Evolutionary conservation across 768 basidiomycete genomes (phyloP), one percentile per base, ranked within the genome.

Genomic region (Termitomyces sp.): DNA sequence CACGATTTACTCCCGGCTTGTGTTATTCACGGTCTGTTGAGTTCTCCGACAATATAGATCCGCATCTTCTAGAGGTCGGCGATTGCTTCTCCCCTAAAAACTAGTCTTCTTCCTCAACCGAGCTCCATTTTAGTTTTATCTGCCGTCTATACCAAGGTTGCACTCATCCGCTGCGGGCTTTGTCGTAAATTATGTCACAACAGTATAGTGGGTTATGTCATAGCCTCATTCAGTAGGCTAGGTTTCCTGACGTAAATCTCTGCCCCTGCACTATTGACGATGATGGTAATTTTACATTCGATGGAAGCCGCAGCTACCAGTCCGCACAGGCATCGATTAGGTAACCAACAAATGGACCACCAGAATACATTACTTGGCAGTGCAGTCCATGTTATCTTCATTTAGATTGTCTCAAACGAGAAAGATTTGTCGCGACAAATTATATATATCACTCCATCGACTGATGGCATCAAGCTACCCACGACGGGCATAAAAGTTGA

Each of bases 31-130:
- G 43, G 30, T 20, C 20, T 54, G 32, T 32, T 16, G 9, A 44
- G 14, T n/a, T 22, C 47, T 35, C 55, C 59, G 53, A 43, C n/a
- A 16, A 5, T 28, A 36, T 4, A 18, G 20, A 3, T 48, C 52
- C 56, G 32, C 55, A 32, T 44, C 33, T 54, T 20, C 22, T 46
- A 52, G 55, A 56, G 22, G 59, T 55, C 52, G 59, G 38, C 32
- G 46, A 22, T 38, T 49, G 41, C 52, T 50, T 16, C 16, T 32
- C 43, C 32, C 24, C 41, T 22, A 20, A 36, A 24, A n/a, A 30
- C 18, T 43, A 40, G 45, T 24, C 24, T 36, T 16, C 43, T 49
- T n/a, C 28, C 13, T 9, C 26, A 18, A 36, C 28, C 20, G 11
- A 43, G 32, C 8, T n/a, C 10, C 24, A 52, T 38, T 38, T 40